Evolutionary conservation across 768 basidiomycete species (phyloP).

Genomic region (Chalciporus pseudorubinellus): DNA sequence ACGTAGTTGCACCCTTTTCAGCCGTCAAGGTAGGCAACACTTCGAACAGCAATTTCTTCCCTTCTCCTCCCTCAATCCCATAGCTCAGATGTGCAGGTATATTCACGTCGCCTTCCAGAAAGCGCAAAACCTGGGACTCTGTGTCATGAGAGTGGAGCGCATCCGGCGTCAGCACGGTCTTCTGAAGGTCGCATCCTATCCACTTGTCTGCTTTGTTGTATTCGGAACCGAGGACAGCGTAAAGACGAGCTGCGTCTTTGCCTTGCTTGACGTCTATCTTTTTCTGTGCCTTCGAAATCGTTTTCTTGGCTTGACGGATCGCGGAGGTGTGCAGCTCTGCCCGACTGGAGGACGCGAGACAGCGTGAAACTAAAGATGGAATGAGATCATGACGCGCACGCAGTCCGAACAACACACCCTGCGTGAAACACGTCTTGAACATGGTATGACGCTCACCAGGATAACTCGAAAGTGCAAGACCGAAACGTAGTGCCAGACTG

Average conservation of each 20-base stretch:
- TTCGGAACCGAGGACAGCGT: conserved; percentile 74
- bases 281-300: conserved; percentile 47
- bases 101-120: conserved; percentile 38
- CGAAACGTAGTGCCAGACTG: conserved; percentile 1
- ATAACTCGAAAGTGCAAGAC: not conserved
- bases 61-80: conserved; percentile 52
- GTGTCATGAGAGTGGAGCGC: conserved; percentile 33
- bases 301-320: conserved; percentile 37
- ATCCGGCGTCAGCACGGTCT: conserved; percentile 55
- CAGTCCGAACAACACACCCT: conserved; percentile 10
- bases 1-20: conserved; percentile 24
- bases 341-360: conserved; percentile 41
- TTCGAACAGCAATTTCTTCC: conserved; percentile 64
- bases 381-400: not conserved
- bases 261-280: conserved; percentile 39
- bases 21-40: conserved; percentile 58
- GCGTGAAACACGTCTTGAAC: conserved; percentile 26
- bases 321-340: conserved; percentile 50
- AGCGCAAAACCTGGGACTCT: conserved; percentile 25
- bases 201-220: conserved; percentile 66
- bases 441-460: conserved; percentile 13
- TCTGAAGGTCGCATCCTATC: conserved; percentile 62
- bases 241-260: conserved; percentile 45
- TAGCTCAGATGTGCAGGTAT: conserved; percentile 59
- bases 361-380: conserved; percentile 32